These are phyloP conservation scores for Cystobasidium onofrii DNA, from an alignment of 768 basidiomycete species.

Conservation along the genomic window DNA sequence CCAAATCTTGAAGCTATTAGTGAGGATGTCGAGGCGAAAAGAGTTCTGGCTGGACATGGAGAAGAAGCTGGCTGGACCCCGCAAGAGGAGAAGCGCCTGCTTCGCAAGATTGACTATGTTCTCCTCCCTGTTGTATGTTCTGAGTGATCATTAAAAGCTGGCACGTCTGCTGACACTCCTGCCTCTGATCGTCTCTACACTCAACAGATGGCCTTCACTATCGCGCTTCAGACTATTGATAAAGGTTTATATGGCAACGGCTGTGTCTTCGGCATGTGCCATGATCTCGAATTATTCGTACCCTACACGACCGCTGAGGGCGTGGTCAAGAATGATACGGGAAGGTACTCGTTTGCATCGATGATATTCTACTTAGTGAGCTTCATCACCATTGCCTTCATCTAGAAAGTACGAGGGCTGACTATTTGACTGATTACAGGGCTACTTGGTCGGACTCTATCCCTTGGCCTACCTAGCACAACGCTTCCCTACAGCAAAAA, in stretches of 20 bases:
- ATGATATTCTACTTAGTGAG: slow-evolving; percentile 14
- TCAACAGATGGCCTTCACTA: slow-evolving; percentile 7
- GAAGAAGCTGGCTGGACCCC: neutral
- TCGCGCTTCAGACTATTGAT: slow-evolving; percentile 2
- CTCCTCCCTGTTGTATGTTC: neutral
- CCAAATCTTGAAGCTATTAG: neutral
- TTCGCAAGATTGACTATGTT: neutral
- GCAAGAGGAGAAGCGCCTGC: neutral
- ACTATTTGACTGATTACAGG: neutral
- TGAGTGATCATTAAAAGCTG: too few species aligned
- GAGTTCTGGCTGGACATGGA: neutral
- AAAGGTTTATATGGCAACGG: slow-evolving; percentile 10
- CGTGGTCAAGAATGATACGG: neutral
- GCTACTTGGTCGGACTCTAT: slow-evolving; percentile 1
- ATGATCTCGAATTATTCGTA: neutral
- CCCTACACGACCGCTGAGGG: neutral
- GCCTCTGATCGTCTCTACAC: too few species aligned
- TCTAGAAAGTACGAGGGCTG: neutral
- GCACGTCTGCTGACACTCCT: too few species aligned
- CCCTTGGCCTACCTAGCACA: neutral
- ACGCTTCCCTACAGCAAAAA: neutral
- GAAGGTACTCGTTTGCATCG: neutral
- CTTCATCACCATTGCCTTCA: neutral
- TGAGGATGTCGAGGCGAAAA: neutral
- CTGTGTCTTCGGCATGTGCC: slow-evolving; percentile 15